Evolutionary conservation across 495 filamentous ascomycete genomes (phyloP).

Genomic region (Aspergillus incahuasiensis): DNA sequence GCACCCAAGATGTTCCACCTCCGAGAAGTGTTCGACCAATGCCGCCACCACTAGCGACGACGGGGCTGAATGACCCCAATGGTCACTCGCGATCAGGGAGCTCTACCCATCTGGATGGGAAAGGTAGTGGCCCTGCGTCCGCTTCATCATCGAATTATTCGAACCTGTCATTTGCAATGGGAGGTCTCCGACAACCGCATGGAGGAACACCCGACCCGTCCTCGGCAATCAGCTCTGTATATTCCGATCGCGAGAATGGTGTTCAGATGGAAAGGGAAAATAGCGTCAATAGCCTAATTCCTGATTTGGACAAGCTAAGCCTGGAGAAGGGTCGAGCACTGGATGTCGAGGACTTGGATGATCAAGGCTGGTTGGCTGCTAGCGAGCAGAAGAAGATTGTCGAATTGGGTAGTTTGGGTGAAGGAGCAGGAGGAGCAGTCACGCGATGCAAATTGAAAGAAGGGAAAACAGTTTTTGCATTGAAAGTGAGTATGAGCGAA

Average conservation of each 20-base stretch:
- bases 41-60: slow-evolving; percentile 46
- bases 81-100: slow-evolving; percentile 72
- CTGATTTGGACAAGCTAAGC: slow-evolving; percentile 68
- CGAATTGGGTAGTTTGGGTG: slow-evolving; percentile 85
- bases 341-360: slow-evolving; percentile 91
- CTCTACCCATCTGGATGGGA: slow-evolving; percentile 67
- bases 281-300: slow-evolving; percentile 59
- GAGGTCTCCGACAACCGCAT: slow-evolving; percentile 53
- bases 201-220: slow-evolving; percentile 76
- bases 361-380: slow-evolving; percentile 90
- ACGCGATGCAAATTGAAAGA: slow-evolving; percentile 84
- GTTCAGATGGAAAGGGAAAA: slow-evolving; percentile 71
- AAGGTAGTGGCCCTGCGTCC: slow-evolving; percentile 69
- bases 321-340: slow-evolving; percentile 73
- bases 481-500: slow-evolving; percentile 70
- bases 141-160: slow-evolving; percentile 82
- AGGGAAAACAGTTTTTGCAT: slow-evolving; percentile 89
- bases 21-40: slow-evolving; percentile 54
- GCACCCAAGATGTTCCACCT: slow-evolving; percentile 57
- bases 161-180: slow-evolving; percentile 66
- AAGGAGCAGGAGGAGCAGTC: slow-evolving; percentile 93
- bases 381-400: slow-evolving; percentile 81
- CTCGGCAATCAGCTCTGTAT: slow-evolving; percentile 79
- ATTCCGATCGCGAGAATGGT: slow-evolving; percentile 67
- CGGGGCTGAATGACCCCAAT: slow-evolving; percentile 66